These are phyloP conservation scores for Cryptosporidium viatorum DNA, from an alignment of 169 alveolate genomes.

Conservation along the genomic window DNA sequence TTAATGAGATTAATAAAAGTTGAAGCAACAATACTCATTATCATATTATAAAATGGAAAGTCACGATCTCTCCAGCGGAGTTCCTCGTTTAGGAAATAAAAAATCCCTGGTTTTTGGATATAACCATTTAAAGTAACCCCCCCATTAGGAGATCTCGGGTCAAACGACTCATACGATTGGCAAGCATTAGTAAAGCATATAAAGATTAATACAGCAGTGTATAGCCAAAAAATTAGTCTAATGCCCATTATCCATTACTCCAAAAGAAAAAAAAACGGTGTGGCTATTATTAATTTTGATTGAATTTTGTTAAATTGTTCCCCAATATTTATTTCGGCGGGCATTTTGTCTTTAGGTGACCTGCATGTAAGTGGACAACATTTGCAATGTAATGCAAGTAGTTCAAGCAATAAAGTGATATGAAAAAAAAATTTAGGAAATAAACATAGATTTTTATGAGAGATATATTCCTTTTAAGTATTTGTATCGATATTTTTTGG, in stretches of 20 bases:
- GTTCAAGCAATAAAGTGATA: neutral
- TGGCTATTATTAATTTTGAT: neutral
- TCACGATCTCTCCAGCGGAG: constrained; percentile 74
- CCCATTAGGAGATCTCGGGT: constrained; percentile 63
- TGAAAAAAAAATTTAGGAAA: constrained; percentile 4
- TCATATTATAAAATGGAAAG: constrained; percentile 55
- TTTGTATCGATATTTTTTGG: neutral
- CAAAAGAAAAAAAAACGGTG: neutral
- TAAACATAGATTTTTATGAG: neutral
- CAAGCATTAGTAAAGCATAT: neutral
- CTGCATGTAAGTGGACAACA: constrained; percentile 74
- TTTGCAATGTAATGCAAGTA: constrained; percentile 28
- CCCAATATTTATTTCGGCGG: constrained; percentile 24
- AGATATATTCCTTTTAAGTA: neutral
- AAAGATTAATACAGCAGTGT: neutral
- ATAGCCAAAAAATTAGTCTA: neutral
- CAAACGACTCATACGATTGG: neutral
- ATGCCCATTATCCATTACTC: neutral
- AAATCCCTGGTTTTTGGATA: constrained; percentile 67
- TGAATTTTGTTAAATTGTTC: neutral
- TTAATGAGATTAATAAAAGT: constrained; percentile 27
- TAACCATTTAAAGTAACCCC: constrained; percentile 66
- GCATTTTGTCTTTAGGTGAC: constrained; percentile 42
- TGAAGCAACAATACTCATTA: constrained; percentile 49
- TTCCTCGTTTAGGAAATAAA: constrained; percentile 63